Evolutionary conservation across 2,329 filamentous ascomycete genomes (phyloP).

Genomic region (Fusarium sp.): DNA sequence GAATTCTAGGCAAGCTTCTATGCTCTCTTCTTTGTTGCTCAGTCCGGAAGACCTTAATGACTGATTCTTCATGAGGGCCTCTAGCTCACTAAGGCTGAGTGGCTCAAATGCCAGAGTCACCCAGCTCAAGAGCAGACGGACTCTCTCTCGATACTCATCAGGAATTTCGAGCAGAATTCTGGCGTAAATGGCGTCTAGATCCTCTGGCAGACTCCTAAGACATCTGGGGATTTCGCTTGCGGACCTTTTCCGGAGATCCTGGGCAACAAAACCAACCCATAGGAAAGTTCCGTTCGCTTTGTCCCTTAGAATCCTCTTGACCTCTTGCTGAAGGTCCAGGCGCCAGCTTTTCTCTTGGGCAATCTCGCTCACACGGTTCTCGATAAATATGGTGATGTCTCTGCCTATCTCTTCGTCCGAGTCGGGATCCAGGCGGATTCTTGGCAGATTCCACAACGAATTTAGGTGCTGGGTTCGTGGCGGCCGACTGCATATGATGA

Average conservation of each 20-base stretch:
- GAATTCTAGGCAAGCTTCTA: background rate
- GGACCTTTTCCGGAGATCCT: background rate
- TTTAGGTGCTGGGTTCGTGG: no score
- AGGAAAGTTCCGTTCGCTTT: background rate
- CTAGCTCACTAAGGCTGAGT: constrained; percentile 7
- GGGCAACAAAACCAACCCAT: constrained; percentile 5
- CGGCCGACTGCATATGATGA: constrained; percentile 6
- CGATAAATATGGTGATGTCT: background rate
- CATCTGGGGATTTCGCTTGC: background rate
- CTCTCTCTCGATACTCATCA: background rate
- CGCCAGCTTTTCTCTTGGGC: background rate
- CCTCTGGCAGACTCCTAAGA: background rate
- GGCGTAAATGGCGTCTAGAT: background rate
- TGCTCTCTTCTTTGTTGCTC: background rate
- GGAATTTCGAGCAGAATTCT: background rate
- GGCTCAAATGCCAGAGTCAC: constrained; percentile 6
- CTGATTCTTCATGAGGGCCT: background rate
- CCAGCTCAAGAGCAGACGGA: constrained; percentile 5
- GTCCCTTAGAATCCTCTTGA: background rate
- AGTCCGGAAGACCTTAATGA: background rate
- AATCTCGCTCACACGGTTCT: background rate
- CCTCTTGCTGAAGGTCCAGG: background rate
- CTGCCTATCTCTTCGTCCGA: background rate
- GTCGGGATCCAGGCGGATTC: background rate
- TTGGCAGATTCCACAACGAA: background rate